A percentile compares a stretch with the other conserved stretches of the same genome.
phyloP scores from a whole-genome alignment of 2,329 filamentous ascomycete species.

The Scedosporium aurantiacum region DNA sequence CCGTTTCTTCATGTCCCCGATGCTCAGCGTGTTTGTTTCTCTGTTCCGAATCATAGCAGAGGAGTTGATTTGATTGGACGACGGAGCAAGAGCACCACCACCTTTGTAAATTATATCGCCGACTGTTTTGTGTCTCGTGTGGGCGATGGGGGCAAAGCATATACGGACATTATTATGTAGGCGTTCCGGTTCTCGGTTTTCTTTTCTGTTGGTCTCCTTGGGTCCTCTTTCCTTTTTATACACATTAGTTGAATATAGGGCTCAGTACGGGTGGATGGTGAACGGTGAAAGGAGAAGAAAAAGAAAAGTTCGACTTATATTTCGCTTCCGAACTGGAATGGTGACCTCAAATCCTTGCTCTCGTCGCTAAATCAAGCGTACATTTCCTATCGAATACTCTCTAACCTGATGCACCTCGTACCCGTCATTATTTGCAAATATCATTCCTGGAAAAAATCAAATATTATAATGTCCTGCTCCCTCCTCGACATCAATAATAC shows the following conservation, averaged over 20 bases:
- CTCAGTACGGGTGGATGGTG: neutral
- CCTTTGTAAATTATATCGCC: constrained; percentile 9
- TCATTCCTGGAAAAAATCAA: neutral
- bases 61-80: neutral
- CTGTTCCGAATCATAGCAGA: neutral
- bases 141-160: neutral
- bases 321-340: neutral
- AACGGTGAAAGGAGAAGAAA: no score
- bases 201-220: neutral
- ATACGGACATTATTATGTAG: neutral
- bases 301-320: neutral
- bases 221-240: neutral
- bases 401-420: neutral
- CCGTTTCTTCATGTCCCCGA: neutral
- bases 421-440: neutral
- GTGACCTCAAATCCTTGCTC: neutral
- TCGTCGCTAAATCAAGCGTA: neutral
- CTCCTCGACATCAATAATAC: neutral
- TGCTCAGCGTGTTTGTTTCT: neutral
- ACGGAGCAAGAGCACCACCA: constrained; percentile 6
- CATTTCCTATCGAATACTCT: neutral
- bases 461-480: neutral
- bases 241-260: no score
- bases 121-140: constrained; percentile 1
- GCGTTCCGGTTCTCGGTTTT: constrained; percentile 3